These are phyloP conservation scores for Paramecium primaurelia DNA, from an alignment of 73 alveolate species.

Conservation along the genomic window DNA sequence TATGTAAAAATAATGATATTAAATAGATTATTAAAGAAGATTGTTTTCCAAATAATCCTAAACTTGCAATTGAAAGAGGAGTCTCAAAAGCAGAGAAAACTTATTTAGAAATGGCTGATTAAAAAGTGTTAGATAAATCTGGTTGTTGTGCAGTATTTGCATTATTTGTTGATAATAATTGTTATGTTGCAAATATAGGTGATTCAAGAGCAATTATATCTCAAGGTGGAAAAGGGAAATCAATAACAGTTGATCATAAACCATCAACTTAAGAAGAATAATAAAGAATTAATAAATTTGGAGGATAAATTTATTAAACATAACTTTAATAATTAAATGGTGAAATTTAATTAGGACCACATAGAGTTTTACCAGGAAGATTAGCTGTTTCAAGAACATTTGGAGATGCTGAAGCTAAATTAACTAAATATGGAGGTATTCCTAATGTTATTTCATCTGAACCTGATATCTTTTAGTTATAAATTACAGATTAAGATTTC, in stretches of 20 bases:
- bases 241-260: slow-evolving; percentile 75
- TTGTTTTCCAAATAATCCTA: slow-evolving; percentile 65
- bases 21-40: slow-evolving; percentile 48
- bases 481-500: slow-evolving; percentile 81
- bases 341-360: slow-evolving; percentile 68
- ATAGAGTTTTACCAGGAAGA: slow-evolving; percentile 92
- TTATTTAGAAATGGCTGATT: slow-evolving; percentile 64
- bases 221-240: slow-evolving; percentile 66
- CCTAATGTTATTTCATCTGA: slow-evolving; percentile 83
- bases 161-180: slow-evolving; percentile 69
- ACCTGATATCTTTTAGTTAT: slow-evolving; percentile 85
- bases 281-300: slow-evolving; percentile 82
- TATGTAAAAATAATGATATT: background rate
- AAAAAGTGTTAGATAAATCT: slow-evolving; percentile 69
- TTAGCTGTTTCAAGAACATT: slow-evolving; percentile 85
- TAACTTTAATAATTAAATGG: slow-evolving; percentile 56
- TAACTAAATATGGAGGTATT: slow-evolving; percentile 88
- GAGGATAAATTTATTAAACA: slow-evolving; percentile 91
- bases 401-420: slow-evolving; percentile 94
- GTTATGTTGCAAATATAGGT: slow-evolving; percentile 81
- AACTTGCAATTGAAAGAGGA: slow-evolving; percentile 65
- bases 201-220: slow-evolving; percentile 77
- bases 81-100: slow-evolving; percentile 66
- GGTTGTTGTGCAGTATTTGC: slow-evolving; percentile 87
- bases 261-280: slow-evolving; percentile 66